These are phyloP conservation scores for Coemansia javaensis DNA, from an alignment of 192 early-diverging fungal genomes.

Conservation along the genomic window DNA sequence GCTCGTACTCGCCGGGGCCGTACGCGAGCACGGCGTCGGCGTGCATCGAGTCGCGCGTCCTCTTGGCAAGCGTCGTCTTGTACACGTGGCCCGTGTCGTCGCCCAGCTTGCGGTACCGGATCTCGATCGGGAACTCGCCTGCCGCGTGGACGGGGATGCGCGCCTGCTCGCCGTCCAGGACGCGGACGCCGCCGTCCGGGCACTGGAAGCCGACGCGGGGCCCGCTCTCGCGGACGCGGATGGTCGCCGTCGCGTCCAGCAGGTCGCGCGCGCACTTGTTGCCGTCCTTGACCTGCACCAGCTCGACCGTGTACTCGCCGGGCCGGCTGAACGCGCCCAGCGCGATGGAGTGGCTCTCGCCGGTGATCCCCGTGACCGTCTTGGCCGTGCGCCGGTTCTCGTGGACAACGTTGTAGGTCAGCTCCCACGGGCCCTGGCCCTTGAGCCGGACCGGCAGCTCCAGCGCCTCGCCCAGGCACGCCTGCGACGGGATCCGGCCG, in stretches of 20 bases:
- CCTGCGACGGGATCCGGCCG: conserved; percentile 3
- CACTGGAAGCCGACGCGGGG: conserved; percentile 31
- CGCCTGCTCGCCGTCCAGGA: conserved; percentile 28
- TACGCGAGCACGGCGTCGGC: conserved; percentile 16
- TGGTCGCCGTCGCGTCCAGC: conserved; percentile 8
- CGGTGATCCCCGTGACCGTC: conserved; percentile 15
- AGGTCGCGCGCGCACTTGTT: conserved; percentile 42
- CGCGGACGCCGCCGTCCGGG: conserved; percentile 17
- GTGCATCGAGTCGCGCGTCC: conserved; percentile 2
- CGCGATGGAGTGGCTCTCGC: conserved; percentile 15
- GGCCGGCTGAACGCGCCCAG: conserved; percentile 20
- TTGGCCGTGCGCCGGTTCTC: conserved; percentile 8
- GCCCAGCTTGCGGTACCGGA: conserved; percentile 29
- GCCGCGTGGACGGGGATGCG: conserved; percentile 23
- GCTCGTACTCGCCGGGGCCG: conserved; percentile 43
- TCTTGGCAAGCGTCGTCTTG: conserved; percentile 9
- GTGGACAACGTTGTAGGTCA: conserved; percentile 37
- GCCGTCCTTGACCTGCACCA: conserved; percentile 34
- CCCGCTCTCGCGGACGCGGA: conserved; percentile 37
- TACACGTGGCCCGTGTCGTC: conserved; percentile 7
- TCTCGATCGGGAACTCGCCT: conserved; percentile 37
- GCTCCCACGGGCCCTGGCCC: conserved; percentile 53
- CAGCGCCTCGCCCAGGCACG: conserved; percentile 27
- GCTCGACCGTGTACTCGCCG: conserved; percentile 34
- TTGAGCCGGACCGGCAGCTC: conserved; percentile 49